Base-by-base conservation (phyloP, 2,329 filamentous ascomycete species). In the Exophiala xenobiotica region DNA sequence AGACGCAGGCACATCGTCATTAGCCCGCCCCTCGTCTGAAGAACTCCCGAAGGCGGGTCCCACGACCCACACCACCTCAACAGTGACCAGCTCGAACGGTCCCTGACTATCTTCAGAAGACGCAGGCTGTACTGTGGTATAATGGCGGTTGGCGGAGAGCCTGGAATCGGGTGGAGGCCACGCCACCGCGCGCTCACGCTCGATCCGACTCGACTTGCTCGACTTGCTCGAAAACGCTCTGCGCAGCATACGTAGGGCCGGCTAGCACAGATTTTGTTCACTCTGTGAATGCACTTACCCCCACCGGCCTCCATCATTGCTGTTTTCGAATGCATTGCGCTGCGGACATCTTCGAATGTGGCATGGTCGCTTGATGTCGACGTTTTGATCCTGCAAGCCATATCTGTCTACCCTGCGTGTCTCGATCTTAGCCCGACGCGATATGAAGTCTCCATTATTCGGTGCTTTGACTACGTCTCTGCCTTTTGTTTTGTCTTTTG, bases 401-500 rank as follows among this genome's bases (percentile, higher is more conserved):
- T 45, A 16, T 49, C 46, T 37, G 46, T 19, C 43, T 41, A 20
- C 19, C 23, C 40, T 42, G 12, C 22, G 35, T 48, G 41, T 54
- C 51, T 46, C 39, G 46, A 50, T 44, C 35, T 19, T 37, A n/a
- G 46, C 41, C 35, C 16, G 46, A 50, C 46, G 49, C 47, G 33
- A 50, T 42, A 33, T 38, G 20, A 16, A 24, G 51, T 33, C 46
- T 46, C 46, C 46, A 54, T 50, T 24, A n/a, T 40, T 22, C 16
- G n/a, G 37, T 41, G 50, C 51, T 46, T 48, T 46, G 51, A 50
- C 51, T 50, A 18, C 46, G 37, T 31, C 38, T 54, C 40, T 47
- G 41, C 42, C 37, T 39, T 37, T 49, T 39, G n/a, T 46, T 50
- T 50, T 54, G 46, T 43, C 23, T 49, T 49, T 41, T 27, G 41